phyloP scores from a whole-genome alignment of 192 early-diverging fungal genomes.

The Rhizophagus prolifer region DNA sequence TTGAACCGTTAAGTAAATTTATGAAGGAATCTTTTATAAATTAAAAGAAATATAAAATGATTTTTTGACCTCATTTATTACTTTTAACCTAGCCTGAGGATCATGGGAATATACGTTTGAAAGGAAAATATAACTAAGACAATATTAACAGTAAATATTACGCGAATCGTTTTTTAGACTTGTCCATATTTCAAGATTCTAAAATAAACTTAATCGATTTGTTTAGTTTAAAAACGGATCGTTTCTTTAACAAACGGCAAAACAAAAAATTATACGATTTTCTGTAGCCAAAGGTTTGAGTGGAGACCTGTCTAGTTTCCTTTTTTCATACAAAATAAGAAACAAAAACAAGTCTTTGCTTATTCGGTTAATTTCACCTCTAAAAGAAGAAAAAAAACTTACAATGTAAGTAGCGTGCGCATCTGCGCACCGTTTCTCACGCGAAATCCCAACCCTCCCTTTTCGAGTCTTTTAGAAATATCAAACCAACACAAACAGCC shows the following conservation, averaged over 20 bases:
- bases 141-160: neutral
- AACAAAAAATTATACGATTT: slow-evolving; percentile 5
- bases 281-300: slow-evolving; percentile 5
- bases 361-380: slow-evolving; percentile 1
- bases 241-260: neutral
- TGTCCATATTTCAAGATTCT: neutral
- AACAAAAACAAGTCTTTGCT: neutral
- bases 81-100: neutral
- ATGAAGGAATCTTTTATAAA: neutral
- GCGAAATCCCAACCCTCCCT: neutral
- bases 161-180: neutral
- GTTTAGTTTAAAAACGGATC: slow-evolving; percentile 10
- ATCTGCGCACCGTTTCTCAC: slow-evolving; percentile 28
- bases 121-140: neutral
- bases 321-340: neutral
- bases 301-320: neutral
- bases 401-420: slow-evolving; percentile 31
- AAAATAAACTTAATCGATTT: slow-evolving; percentile 4
- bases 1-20: neutral
- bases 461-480: neutral
- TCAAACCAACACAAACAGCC: neutral
- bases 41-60: neutral
- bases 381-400: slow-evolving; percentile 24
- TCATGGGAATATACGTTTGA: neutral
- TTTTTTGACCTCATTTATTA: neutral